A percentile compares a stretch with the other conserved stretches of the same genome.
Evolutionary conservation across 1,284 basidiomycete species (phyloP).

Genomic region (Trametes pubescens): DNA sequence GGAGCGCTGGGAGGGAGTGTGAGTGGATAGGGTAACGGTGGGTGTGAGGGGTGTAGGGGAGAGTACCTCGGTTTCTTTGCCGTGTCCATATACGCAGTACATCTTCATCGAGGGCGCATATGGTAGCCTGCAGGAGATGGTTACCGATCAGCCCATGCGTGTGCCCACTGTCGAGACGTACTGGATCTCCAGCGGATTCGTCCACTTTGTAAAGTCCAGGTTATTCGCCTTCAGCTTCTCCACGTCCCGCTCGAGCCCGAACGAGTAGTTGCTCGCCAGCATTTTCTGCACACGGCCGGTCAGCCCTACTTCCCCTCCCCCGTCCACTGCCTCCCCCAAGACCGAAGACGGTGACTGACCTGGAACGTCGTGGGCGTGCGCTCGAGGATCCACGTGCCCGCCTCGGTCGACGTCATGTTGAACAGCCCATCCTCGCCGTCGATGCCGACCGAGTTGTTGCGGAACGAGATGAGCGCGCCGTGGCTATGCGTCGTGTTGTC

Average conservation of each 20-base stretch:
- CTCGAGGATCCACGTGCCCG: constrained; percentile 83
- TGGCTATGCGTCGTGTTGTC: constrained; percentile 71
- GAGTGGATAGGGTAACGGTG: not conserved
- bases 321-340: not conserved
- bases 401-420: constrained; percentile 87
- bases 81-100: constrained; percentile 94
- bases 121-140: constrained; percentile 72
- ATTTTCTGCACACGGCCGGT: constrained; percentile 69
- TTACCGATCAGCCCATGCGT: not conserved
- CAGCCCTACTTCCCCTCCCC: not conserved
- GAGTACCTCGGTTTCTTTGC: constrained; percentile 93
- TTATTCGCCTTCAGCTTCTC: constrained; percentile 71
- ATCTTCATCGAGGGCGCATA: constrained; percentile 93
- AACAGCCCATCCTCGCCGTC: constrained; percentile 43
- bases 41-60: not conserved
- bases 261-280: constrained; percentile 92
- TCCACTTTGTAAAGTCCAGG: constrained; percentile 84
- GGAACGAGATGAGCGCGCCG: constrained; percentile 87
- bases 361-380: constrained; percentile 89
- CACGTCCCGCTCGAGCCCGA: constrained; percentile 88
- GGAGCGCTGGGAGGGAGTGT: constrained; percentile 61
- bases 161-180: constrained; percentile 42
- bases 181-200: constrained; percentile 94
- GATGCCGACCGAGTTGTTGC: constrained; percentile 45
- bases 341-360: constrained; percentile 49